These are phyloP conservation scores for Hansenula lynferdii DNA, from an alignment of 1,139 yeast species.

Conservation along the genomic window DNA sequence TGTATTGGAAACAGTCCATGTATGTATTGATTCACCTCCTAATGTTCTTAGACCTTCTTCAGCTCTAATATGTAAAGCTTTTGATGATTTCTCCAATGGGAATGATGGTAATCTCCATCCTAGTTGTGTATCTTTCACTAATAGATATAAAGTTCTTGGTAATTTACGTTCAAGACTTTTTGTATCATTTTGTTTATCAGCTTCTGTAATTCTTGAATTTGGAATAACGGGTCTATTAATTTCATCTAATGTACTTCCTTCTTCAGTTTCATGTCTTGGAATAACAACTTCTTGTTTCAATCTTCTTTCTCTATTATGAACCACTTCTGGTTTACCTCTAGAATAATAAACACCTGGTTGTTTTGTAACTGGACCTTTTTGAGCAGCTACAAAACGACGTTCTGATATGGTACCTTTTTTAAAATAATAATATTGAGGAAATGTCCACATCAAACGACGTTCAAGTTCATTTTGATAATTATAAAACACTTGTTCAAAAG, in stretches of 20 bases:
- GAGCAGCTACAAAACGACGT: conserved; percentile 72
- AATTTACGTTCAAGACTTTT: conserved; percentile 74
- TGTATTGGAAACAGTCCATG: conserved; percentile 84
- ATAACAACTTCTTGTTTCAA: conserved; percentile 68
- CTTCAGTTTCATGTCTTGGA: conserved; percentile 45
- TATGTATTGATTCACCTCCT: conserved; percentile 76
- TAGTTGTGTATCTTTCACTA: conserved; percentile 40
- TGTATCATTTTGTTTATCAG: conserved; percentile 60
- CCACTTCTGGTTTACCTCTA: conserved; percentile 80
- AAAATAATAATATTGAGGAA: conserved; percentile 90
- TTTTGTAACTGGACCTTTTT: conserved; percentile 66
- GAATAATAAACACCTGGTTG: conserved; percentile 77
- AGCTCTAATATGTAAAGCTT: conserved; percentile 68
- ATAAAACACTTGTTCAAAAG: conserved; percentile 72
- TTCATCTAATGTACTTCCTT: conserved; percentile 36
- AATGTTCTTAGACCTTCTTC: conserved; percentile 64
- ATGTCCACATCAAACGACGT: conserved; percentile 94
- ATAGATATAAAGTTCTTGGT: conserved; percentile 73
- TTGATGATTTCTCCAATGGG: conserved; percentile 31
- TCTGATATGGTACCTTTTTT: conserved; percentile 88
- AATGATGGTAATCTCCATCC: conserved; percentile 80
- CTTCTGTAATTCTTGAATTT: conserved; percentile 69
- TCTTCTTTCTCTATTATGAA: conserved; percentile 85
- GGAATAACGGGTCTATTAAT: conserved; percentile 68
- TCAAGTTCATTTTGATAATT: conserved; percentile 83